Base-by-base conservation (phyloP, 1,284 basidiomycete species). In the Xerocomus minutiporus region DNA sequence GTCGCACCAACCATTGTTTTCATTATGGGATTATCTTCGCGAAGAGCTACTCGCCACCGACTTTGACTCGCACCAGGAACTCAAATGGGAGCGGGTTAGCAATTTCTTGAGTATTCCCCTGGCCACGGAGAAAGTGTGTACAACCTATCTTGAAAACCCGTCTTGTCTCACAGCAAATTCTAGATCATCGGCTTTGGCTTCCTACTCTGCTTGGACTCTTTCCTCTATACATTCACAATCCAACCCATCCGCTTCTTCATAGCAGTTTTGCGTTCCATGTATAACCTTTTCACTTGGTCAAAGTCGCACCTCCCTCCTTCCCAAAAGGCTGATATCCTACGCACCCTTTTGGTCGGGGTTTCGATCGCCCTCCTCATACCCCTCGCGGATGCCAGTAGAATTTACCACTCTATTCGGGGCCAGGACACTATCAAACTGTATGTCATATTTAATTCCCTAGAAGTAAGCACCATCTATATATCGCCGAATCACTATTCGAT, bases 351-450 rank as follows among this genome's bases (percentile, higher is more conserved):
- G 2, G 79, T 99, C 34, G 67, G 89, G 4, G 68, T 87, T 31
- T 89, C 93, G 0, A 82, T 96, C 46, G 61, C 83, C 31, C 81
- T 95, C 35, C 77, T 98, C 5, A 78, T 86, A 29, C 84, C 89
- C 3, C 77, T 95, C 31, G 96, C 95, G 5, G 96, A 99, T 66
- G 91, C 94, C 11, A 97, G 93, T 73, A 97, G 97, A 73, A 97
- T 99, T 69, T 99, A 99, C 63, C 97, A 99, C 66, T 91, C 89
- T 17, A 97, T 99, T 49, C 85, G 97, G n/a, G 97, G 96, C 0
- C 97, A 99, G 72, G 94, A 97, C 64, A 96, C 92, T 3, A 95
- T 99, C 75, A 99, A 99, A 75, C 75, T 99, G 51, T 98, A 98
- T 74, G 97, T 99, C 57, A 97, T 99, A 56, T 99, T 98, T 76